Percentiles rank a stretch among this genome's conserved stretches.
Evolutionary conservation across 305 asterid genomes (phyloP).

Genomic region (Fraxinus latifolia): DNA sequence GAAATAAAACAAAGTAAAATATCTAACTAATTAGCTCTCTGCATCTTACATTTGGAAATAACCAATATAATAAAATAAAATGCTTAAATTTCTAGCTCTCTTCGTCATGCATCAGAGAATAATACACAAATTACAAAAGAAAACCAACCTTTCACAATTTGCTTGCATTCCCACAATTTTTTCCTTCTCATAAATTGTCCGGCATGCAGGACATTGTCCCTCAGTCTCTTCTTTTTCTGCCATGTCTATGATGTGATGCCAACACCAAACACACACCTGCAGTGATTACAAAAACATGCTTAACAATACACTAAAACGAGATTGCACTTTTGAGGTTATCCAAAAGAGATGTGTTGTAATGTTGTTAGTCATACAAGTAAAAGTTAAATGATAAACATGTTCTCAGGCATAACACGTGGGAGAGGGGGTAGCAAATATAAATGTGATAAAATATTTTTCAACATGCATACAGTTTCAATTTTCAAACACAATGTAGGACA

Average conservation of each 20-base stretch:
- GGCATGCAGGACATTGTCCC: conserved; percentile 97
- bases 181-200: conserved; percentile 75
- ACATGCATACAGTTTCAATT: background rate
- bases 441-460: background rate
- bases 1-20: background rate
- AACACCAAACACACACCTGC: conserved; percentile 95
- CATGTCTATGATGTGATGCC: conserved; percentile 96
- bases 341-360: background rate
- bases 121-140: conserved; percentile 8
- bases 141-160: conserved; percentile 59
- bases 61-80: conserved; percentile 6
- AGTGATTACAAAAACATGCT: background rate
- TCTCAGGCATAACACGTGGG: background rate
- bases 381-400: background rate
- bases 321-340: background rate
- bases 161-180: conserved; percentile 78
- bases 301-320: background rate
- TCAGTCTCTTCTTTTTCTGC: conserved; percentile 82
- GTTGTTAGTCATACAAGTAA: background rate
- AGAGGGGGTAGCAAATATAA: background rate
- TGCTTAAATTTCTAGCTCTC: conserved; percentile 19
- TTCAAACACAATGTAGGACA: too few relatives aligned
- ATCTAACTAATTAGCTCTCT: background rate
- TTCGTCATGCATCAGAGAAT: conserved; percentile 15
- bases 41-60: background rate